These are phyloP conservation scores for Penicillium expansum DNA, from an alignment of 2,329 filamentous ascomycete species.

Conservation along the genomic window DNA sequence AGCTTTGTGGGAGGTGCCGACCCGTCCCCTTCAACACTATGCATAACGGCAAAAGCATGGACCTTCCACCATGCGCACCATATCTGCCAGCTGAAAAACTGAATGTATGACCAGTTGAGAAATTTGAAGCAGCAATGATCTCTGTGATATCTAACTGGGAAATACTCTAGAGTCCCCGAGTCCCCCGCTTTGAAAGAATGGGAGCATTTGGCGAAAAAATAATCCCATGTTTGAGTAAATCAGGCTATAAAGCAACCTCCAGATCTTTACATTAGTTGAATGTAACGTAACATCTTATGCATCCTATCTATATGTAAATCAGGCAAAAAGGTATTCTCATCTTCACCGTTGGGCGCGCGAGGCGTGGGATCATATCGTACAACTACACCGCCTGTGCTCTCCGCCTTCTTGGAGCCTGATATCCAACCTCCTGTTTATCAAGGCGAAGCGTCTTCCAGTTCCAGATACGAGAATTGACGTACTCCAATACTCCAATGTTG, in stretches of 20 bases:
- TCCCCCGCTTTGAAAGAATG: not conserved
- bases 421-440: not conserved
- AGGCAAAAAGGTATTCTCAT: not conserved
- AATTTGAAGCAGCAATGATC: not conserved
- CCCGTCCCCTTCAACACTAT: not conserved
- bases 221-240: not conserved
- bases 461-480: not conserved
- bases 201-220: not conserved
- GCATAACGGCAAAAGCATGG: not conserved
- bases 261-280: constrained; percentile 2
- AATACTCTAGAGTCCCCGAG: not conserved
- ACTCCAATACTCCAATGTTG: not conserved
- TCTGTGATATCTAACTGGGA: not conserved
- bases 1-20: not conserved
- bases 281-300: not conserved
- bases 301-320: not conserved
- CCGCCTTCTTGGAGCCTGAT: constrained; percentile 8
- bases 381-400: constrained; percentile 7
- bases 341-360: not conserved
- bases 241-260: not conserved
- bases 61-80: not conserved
- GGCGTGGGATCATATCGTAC: constrained; percentile 19
- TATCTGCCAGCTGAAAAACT: not conserved
- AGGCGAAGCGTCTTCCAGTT: too few relatives aligned
- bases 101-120: not conserved